Evolutionary conservation across 345 rosid genomes (phyloP).

Genomic region (Raphanus raphanistrum): DNA sequence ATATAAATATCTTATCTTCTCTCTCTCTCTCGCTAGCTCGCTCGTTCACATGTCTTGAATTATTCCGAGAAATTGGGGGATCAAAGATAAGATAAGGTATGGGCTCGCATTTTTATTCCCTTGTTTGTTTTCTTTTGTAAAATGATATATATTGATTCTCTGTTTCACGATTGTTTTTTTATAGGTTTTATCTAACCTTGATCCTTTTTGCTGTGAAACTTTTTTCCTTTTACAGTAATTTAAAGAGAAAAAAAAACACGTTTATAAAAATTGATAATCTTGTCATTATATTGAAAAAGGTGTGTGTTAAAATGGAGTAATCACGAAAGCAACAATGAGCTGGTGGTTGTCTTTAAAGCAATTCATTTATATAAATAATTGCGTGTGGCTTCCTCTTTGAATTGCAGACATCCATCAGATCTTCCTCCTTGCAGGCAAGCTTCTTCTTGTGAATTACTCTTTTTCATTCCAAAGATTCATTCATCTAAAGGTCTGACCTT

Average conservation of each 20-base stretch:
- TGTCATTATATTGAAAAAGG: neutral
- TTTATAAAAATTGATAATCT: neutral
- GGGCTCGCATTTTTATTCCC: constrained; percentile 34
- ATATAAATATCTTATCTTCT: neutral
- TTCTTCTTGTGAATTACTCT: constrained; percentile 20
- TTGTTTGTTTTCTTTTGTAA: neutral
- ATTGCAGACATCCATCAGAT: constrained; percentile 22
- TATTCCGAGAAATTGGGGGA: constrained; percentile 34
- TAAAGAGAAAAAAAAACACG: constrained; percentile 4
- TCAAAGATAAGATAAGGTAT: constrained; percentile 42
- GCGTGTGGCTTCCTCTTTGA: constrained; percentile 19
- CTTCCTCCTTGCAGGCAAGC: constrained; percentile 24
- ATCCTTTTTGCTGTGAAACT: neutral
- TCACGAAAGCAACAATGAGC: constrained; percentile 9
- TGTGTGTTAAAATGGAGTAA: constrained; percentile 25
- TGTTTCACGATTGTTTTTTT: neutral
- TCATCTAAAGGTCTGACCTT: constrained; percentile 20
- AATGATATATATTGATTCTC: neutral
- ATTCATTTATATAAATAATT: constrained; percentile 18
- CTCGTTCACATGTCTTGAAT: constrained; percentile 11
- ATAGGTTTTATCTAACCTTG: neutral
- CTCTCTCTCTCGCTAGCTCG: neutral
- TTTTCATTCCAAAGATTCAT: constrained; percentile 2
- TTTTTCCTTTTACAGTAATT: neutral
- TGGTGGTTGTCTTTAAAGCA: constrained; percentile 16